Base-by-base conservation (phyloP, 225 moss, liverwort and hornwort genomes). In the Pseudisothecium myosuroides region DNA sequence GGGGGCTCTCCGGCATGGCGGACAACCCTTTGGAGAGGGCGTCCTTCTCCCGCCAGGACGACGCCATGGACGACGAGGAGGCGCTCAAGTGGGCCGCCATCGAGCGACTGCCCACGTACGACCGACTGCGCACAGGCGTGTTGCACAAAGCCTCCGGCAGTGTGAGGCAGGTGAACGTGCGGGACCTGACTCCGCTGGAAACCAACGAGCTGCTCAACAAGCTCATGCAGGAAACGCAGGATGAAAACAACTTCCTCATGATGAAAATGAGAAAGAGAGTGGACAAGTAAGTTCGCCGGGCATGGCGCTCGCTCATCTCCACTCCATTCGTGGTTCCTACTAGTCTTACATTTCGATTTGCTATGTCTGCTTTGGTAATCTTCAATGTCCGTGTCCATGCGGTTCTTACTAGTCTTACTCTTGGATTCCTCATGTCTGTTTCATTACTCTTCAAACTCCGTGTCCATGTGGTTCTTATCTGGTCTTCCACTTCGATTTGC, bases 1-100 rank as follows among this genome's bases (percentile, higher is more conserved):
- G 94, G 92, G 94, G 94, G 54, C 27, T 94, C 82, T 79, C 82
- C 19, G 92, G 94, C 43, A 27, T 75, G 85, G 88, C 54, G 67
- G 91, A 89, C 72, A 93, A 93, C 29, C 92, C 92, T 17, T 29
- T 95, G 67, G 94, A 92, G 89, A 92, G 94, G 17, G 64, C 80
- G 12, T 89, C 88, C 26, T 85, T 58, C 11, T 47, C 90, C 26
- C 92, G 52, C 80, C 63, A 61, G 7, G 92, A 88, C 28, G 89
- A 90, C 26, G 93, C 17, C 50, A 93, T 93, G 93, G 94, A 95
- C 81, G 94, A 95, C 75, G 94, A 95, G 78, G 93, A 95, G 89
- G 94, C 93, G 71, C 91, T 95, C 34, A 89, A 84, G 61, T 95
- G 94, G 94, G 94, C 93, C 5, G 94, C 94, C 34, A 76, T 95